phyloP scores from a whole-genome alignment of 2,329 filamentous ascomycete species.

The Colletotrichum eremochloae region DNA sequence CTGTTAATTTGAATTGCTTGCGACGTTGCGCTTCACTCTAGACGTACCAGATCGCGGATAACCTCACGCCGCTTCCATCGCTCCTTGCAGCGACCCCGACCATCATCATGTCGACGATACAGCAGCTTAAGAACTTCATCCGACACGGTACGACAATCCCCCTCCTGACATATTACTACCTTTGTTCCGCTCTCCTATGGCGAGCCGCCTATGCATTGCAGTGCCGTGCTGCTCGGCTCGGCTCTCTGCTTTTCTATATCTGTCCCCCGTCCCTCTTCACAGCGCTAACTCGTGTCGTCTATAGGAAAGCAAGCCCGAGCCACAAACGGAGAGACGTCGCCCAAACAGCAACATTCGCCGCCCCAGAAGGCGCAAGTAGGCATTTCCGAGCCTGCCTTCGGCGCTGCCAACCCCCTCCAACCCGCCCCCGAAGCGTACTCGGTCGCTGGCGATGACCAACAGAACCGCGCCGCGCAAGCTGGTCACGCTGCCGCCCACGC shows the following conservation, averaged over 20 bases:
- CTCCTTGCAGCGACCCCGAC: constrained; percentile 12
- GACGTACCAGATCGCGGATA: constrained; percentile 17
- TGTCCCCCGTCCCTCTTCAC: not conserved
- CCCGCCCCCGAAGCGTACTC: constrained; percentile 73
- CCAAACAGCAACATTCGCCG: constrained; percentile 65
- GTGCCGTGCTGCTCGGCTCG: no score
- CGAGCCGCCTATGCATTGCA: rapidly evolving
- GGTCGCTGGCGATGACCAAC: constrained; percentile 69
- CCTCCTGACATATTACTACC: not conserved
- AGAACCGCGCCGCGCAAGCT: constrained; percentile 78
- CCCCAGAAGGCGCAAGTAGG: constrained; percentile 66
- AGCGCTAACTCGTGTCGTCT: constrained; percentile 3
- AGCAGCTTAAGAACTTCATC: constrained; percentile 98
- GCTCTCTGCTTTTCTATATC: constrained; percentile 38
- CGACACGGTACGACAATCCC: constrained; percentile 77
- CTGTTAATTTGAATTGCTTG: constrained; percentile 3
- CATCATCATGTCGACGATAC: constrained; percentile 77
- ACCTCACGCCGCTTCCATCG: constrained; percentile 13
- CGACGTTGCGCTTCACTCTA: constrained; percentile 4
- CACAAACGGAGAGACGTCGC: constrained; percentile 67
- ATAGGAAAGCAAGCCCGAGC: constrained; percentile 88
- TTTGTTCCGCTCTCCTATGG: not conserved
- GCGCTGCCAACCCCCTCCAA: constrained; percentile 53
- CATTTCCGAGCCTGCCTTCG: constrained; percentile 64
- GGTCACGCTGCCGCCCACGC: constrained; percentile 74